phyloP scores from a whole-genome alignment of 2,329 filamentous ascomycete genomes.

The Aureobasidium musti region DNA sequence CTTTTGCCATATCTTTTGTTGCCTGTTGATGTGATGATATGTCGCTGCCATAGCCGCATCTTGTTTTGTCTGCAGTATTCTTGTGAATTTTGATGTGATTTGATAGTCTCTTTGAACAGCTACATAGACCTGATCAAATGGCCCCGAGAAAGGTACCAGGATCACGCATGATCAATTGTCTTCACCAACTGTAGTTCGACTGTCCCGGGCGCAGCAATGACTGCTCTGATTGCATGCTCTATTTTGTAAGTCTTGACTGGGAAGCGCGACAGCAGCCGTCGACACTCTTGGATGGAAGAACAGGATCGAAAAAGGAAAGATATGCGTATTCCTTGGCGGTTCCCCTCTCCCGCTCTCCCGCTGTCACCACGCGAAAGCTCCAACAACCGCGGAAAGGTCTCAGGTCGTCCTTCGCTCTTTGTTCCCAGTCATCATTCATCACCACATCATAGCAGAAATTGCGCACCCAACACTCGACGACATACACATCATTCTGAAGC shows the following conservation, averaged over 20 bases:
- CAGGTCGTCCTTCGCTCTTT: background rate
- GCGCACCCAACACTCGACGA: background rate
- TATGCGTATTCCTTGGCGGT: background rate
- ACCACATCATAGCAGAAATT: background rate
- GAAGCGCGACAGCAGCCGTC: background rate
- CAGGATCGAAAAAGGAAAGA: slow-evolving; percentile 15
- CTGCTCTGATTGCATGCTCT: background rate
- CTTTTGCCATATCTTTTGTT: background rate
- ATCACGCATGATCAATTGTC: background rate
- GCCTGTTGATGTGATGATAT: background rate
- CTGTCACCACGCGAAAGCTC: slow-evolving; percentile 21
- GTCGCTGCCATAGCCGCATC: background rate
- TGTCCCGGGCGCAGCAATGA: background rate
- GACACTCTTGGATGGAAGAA: background rate
- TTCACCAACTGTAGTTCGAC: background rate
- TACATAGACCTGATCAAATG: background rate
- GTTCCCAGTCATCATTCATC: background rate
- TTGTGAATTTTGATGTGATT: background rate
- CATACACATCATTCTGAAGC: background rate
- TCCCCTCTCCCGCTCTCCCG: slow-evolving; percentile 22
- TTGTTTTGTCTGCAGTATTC: background rate
- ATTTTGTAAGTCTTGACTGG: background rate
- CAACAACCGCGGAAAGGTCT: slow-evolving; percentile 17
- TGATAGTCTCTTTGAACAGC: background rate
- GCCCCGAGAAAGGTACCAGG: background rate